These are phyloP conservation scores for Penicillium sp. DNA, from an alignment of 2,329 filamentous ascomycete genomes.

Conservation along the genomic window DNA sequence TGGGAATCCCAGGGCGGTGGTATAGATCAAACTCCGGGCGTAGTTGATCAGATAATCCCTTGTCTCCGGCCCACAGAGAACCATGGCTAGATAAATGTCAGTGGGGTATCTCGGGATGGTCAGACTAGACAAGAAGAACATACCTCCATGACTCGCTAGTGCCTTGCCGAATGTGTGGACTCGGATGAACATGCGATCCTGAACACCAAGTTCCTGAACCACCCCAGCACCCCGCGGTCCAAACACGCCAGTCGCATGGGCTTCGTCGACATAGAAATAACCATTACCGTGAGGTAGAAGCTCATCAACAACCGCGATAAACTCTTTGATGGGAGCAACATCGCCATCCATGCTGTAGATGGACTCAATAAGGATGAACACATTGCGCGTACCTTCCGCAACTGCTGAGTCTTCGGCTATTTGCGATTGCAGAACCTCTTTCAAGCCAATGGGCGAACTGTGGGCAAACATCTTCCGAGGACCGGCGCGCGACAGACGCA, in stretches of 20 bases:
- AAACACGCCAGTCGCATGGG: slow-evolving; percentile 46
- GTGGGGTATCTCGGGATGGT: neutral
- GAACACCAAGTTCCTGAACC: slow-evolving; percentile 43
- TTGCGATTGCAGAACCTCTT: neutral
- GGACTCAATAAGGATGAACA: slow-evolving; percentile 62
- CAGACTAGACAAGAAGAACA: slow-evolving; percentile 18
- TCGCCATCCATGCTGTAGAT: slow-evolving; percentile 82
- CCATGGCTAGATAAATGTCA: slow-evolving; percentile 39
- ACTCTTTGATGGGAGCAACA: slow-evolving; percentile 53
- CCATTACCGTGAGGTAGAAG: slow-evolving; percentile 50
- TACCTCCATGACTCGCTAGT: slow-evolving; percentile 58
- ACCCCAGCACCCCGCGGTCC: slow-evolving; percentile 44
- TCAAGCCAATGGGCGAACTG: slow-evolving; percentile 27
- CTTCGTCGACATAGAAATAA: slow-evolving; percentile 50
- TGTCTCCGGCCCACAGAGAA: slow-evolving; percentile 54
- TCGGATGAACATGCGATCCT: slow-evolving; percentile 43
- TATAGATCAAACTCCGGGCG: slow-evolving; percentile 65
- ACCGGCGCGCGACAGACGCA: slow-evolving; percentile 52
- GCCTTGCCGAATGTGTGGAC: slow-evolving; percentile 50
- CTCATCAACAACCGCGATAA: slow-evolving; percentile 51
- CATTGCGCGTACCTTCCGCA: slow-evolving; percentile 38
- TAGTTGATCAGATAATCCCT: slow-evolving; percentile 65
- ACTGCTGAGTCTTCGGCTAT: slow-evolving; percentile 26
- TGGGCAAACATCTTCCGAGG: slow-evolving; percentile 41
- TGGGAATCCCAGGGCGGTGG: slow-evolving; percentile 58